A percentile compares a stretch with the other conserved stretches of the same genome.
phyloP scores from a whole-genome alignment of 441 rosid species.

The Sinapis alba region DNA sequence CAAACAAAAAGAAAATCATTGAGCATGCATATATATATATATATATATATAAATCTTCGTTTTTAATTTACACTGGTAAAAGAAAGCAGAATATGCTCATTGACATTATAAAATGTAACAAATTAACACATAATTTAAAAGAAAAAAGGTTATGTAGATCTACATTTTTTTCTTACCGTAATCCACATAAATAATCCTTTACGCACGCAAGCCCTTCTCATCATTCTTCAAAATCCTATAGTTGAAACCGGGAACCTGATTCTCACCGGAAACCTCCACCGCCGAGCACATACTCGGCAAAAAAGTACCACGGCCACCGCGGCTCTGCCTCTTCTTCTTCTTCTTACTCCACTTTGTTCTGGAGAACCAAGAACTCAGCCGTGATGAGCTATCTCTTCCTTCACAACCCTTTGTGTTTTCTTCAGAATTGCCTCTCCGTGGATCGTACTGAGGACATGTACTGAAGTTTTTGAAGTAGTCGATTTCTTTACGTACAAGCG shows the following conservation, averaged over 20 bases:
- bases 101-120: slow-evolving; percentile 11
- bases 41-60: background rate
- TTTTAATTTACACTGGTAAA: background rate
- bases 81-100: slow-evolving; percentile 6
- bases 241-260: slow-evolving; percentile 56
- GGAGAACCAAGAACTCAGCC: slow-evolving; percentile 59
- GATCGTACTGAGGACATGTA: slow-evolving; percentile 28
- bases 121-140: background rate
- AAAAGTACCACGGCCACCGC: slow-evolving; percentile 35
- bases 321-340: slow-evolving; percentile 38
- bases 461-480: slow-evolving; percentile 64
- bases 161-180: slow-evolving; percentile 8
- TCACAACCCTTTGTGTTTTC: slow-evolving; percentile 36
- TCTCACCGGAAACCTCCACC: slow-evolving; percentile 51
- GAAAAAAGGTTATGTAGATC: background rate
- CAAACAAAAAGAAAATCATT: background rate
- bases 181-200: slow-evolving; percentile 4
- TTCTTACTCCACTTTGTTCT: slow-evolving; percentile 55
- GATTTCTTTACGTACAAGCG: slow-evolving; percentile 81
- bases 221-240: slow-evolving; percentile 70
- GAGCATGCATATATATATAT: background rate
- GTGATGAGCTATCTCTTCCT: slow-evolving; percentile 44
- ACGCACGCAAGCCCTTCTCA: slow-evolving; percentile 23
- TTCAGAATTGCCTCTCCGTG: slow-evolving; percentile 36
- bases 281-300: slow-evolving; percentile 63